Evolutionary conservation across 2,329 filamentous ascomycete species (phyloP), one percentile per base, ranked within the genome.

Genomic region (Penicillium sp.): DNA sequence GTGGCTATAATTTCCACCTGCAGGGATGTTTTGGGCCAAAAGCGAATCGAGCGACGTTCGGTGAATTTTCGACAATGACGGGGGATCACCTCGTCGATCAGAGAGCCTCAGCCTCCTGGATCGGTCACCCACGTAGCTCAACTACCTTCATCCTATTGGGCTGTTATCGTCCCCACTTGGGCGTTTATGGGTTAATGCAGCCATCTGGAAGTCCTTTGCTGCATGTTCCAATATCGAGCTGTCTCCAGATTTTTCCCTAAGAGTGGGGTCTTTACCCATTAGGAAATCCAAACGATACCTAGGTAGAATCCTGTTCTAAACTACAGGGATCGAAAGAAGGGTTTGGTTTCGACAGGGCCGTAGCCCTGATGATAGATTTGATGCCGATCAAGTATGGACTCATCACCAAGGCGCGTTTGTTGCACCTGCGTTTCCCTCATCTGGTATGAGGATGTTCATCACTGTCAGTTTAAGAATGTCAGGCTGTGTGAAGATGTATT

Each of bases 21-120:
- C 40, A 34, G 15, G 40, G 46, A 45, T 45, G 5, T 27, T 8
- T n/a, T 15, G n/a, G 18, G 39, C 34, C 18, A 40, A 41, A 32
- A 47, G 5, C 12, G 4, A 49, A 42, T n/a, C 3, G 21, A 18
- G 40, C n/a, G 7, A 18, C 21, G 40, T 31, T 44, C 18, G 39
- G 46, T 39, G 40, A 50, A 29, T 54, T 45, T 42, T 5, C 12
- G 23, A 38, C 18, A 21, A 46, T 46, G 39, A 40, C 29, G 46
- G 46, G 46, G 40, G 40, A 51, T 39, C 27, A 27, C n/a, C 40
- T 42, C 13, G 52, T 45, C 34, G 47, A 51, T 45, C 47, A 54
- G 52, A 54, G 52, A 54, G 52, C 52, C 52, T 54, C 52, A 54
- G 47, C 34, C 41, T 32, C 49, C 38, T 49, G n/a, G 31, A 49